Base-by-base conservation (phyloP, 2,329 filamentous ascomycete genomes). In the Penicillium sp. region DNA sequence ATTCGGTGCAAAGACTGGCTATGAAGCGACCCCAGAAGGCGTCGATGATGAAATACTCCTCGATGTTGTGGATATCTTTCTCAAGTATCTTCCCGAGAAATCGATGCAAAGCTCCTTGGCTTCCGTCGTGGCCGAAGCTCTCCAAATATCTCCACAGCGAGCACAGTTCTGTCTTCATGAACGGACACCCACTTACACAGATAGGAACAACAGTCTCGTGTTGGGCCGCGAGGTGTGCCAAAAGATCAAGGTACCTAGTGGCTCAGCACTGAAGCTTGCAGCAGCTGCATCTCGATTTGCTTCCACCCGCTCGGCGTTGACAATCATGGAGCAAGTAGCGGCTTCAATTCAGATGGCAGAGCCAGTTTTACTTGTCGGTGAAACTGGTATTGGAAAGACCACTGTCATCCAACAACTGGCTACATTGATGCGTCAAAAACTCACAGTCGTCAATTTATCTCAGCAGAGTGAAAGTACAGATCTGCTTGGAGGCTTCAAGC, bases 391-490 rank as follows among this genome's bases (percentile, higher is more conserved):
- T 35, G 93, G 93, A 56, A 99, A 99, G 69, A 99, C 93, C 0
- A 95, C 93, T 0, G 86, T 93, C 17, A 84, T 98, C 10, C 93
- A 99, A 63, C 89, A 96, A 60, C 74, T 99, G 40, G 89, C 93
- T 0, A 83, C 86, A 42, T 78, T 84, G 3, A 76, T 96, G 18
- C 87, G 90, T 1, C 86, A 89, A 59, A 94, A 87, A 56, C 77
- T 99, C 9, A 86, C 89, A 0, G 87, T 90, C 2, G 89, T 98
- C 59, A 99, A 99, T 60, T 67, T 99, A 61, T 98, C 93, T 0
- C 94, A 98, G 62, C 94, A 99, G 63, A 97, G 90, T 58, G 94
- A 99, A 67, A 90, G 86, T 27, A 87, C 90, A n/a, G 93, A 99
- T 69, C 72, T 99, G 9, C 74, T 98, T 0, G 94, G 93, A 56